A percentile compares a stretch with the other conserved stretches of the same genome.
These are phyloP conservation scores for Apophysomyces elegans DNA, from an alignment of 371 early-diverging fungal genomes.

Conservation along the genomic window DNA sequence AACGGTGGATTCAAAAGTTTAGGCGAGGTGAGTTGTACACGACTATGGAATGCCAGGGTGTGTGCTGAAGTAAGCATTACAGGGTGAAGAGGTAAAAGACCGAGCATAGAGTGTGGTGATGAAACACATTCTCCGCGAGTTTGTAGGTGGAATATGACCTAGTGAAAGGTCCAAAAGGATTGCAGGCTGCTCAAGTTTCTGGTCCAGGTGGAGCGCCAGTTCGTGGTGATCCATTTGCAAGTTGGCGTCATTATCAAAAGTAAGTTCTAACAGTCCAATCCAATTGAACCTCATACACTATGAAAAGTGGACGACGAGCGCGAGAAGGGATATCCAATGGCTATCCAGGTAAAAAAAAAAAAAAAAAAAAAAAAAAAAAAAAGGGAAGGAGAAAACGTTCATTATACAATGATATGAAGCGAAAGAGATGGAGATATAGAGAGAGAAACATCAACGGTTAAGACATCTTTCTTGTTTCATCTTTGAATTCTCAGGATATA, in stretches of 20 bases:
- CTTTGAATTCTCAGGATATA: neutral
- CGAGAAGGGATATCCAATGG: neutral
- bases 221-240: slow-evolving; percentile 67
- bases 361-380: too few relatives aligned
- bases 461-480: neutral
- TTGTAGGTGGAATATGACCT: slow-evolving; percentile 74
- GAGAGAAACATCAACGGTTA: neutral
- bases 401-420: neutral
- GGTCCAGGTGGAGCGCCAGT: slow-evolving; percentile 75
- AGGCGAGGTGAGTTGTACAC: slow-evolving; percentile 58
- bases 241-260: slow-evolving; percentile 26
- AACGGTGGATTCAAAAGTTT: slow-evolving; percentile 83
- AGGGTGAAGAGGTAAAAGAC: slow-evolving; percentile 45
- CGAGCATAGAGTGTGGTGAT: slow-evolving; percentile 1
- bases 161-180: slow-evolving; percentile 77
- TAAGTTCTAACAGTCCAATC: neutral
- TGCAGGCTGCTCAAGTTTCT: slow-evolving; percentile 79
- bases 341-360: neutral
- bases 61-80: slow-evolving; percentile 9
- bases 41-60: neutral
- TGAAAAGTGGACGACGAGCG: neutral
- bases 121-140: neutral
- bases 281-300: neutral
- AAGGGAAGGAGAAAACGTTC: too few relatives aligned
- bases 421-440: neutral